Evolutionary conservation across 2,329 filamentous ascomycete genomes (phyloP).

Genomic region (Akanthomyces lecanii): DNA sequence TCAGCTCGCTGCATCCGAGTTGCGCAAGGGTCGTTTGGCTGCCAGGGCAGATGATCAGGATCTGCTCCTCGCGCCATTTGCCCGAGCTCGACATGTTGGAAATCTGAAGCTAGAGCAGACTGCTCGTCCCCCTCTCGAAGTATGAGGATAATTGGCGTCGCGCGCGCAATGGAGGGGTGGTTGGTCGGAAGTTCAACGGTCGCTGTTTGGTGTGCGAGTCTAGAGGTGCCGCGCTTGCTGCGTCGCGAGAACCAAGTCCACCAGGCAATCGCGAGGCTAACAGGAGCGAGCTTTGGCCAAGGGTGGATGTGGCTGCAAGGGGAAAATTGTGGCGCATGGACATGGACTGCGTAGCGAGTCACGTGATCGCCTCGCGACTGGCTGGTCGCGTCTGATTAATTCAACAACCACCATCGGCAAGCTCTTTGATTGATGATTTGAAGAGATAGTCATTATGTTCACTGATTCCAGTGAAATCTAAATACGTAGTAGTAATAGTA

Average conservation of each 20-base stretch:
- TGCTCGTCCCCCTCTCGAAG: background rate
- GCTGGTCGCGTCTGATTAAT: background rate
- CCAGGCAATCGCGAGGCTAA: slow-evolving; percentile 9
- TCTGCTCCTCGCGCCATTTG: slow-evolving; percentile 62
- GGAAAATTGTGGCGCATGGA: background rate
- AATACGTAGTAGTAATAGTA: slow-evolving; percentile 10
- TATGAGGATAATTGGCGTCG: background rate
- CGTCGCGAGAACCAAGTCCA: slow-evolving; percentile 12
- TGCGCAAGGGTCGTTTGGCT: slow-evolving; percentile 89
- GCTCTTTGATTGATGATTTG: background rate
- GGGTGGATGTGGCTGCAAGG: slow-evolving; percentile 10
- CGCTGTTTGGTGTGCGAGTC: slow-evolving; percentile 6
- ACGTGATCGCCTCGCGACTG: background rate
- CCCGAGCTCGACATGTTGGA: slow-evolving; percentile 50
- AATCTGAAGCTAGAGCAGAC: background rate
- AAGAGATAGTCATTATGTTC: background rate
- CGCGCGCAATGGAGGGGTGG: background rate
- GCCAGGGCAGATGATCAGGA: slow-evolving; percentile 72
- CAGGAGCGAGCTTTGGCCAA: slow-evolving; percentile 3
- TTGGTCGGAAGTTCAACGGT: background rate
- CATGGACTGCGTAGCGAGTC: background rate
- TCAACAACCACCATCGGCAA: no score
- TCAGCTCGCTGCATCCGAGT: slow-evolving; percentile 85
- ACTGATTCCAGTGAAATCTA: slow-evolving; percentile 5
- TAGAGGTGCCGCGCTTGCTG: slow-evolving; percentile 7